phyloP scores from a whole-genome alignment of 164 flowering plant genomes.

The Warburgia ugandensis region DNA sequence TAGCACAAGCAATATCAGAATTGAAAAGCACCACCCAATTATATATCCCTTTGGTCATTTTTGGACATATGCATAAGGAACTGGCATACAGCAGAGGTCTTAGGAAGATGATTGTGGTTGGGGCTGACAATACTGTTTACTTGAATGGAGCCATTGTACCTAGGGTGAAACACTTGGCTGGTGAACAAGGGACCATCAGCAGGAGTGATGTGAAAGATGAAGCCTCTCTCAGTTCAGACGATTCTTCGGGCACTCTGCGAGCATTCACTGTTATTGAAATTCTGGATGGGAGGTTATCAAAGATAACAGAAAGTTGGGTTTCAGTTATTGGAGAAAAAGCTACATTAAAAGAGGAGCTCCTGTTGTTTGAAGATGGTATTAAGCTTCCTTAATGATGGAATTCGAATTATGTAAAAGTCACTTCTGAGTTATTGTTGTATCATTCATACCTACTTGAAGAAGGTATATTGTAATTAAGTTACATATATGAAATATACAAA shows the following conservation, averaged over 20 bases:
- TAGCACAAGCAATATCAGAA: constrained; percentile 55
- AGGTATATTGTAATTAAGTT: no score
- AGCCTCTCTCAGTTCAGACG: constrained; percentile 1
- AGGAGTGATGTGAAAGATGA: constrained; percentile 8
- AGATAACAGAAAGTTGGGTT: constrained; percentile 73
- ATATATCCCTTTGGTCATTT: constrained; percentile 59
- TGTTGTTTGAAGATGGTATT: constrained; percentile 25
- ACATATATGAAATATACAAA: no score
- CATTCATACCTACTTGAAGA: no score
- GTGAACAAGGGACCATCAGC: constrained; percentile 18
- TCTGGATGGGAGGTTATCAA: constrained; percentile 39
- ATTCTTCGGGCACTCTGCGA: constrained; percentile 33
- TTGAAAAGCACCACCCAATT: constrained; percentile 39
- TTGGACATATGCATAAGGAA: constrained; percentile 94
- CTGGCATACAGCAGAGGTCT: constrained; percentile 51
- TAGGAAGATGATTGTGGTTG: constrained; percentile 64
- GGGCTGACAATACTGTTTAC: constrained; percentile 47
- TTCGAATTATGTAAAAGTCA: no score
- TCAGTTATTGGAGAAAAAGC: constrained; percentile 46
- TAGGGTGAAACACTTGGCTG: constrained; percentile 31
- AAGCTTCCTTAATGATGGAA: constrained; percentile 8
- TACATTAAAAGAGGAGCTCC: constrained; percentile 38
- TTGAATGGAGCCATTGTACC: constrained; percentile 89
- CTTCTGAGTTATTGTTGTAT: background rate
- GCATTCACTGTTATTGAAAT: constrained; percentile 67